phyloP scores from a whole-genome alignment of 805 yeast genomes.

The Ogataea methylovora region DNA sequence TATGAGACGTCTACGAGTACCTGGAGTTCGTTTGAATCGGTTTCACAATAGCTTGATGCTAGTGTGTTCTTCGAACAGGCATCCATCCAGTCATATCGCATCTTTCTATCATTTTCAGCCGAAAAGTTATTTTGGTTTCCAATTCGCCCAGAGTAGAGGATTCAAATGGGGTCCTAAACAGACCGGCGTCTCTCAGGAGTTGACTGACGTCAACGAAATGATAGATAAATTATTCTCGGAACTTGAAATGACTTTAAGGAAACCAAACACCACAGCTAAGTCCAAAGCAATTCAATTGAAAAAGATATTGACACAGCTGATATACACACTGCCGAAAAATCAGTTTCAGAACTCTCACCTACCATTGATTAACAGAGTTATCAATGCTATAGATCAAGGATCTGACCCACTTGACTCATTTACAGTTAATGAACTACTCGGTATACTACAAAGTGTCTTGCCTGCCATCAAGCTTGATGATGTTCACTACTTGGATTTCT shows the following conservation, averaged over 20 bases:
- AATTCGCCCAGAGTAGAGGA: too few relatives aligned
- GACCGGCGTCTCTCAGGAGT: too few relatives aligned
- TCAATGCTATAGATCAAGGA: conserved; percentile 22
- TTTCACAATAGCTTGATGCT: too few relatives aligned
- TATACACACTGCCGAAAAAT: conserved; percentile 11
- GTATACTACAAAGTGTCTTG: conserved; percentile 15
- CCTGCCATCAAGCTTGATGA: too few relatives aligned
- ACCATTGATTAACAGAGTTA: conserved; percentile 20
- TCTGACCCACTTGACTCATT: conserved; percentile 17
- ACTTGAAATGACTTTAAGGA: conserved; percentile 16
- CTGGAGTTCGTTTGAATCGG: too few relatives aligned
- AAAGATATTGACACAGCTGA: conserved; percentile 10
- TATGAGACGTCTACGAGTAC: too few relatives aligned
- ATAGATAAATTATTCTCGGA: conserved; percentile 9
- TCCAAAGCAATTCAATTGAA: conserved; percentile 19
- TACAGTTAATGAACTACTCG: conserved; percentile 14
- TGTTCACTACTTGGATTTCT: too few relatives aligned
- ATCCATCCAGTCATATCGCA: too few relatives aligned
- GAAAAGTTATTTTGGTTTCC: too few relatives aligned
- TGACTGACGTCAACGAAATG: conserved; percentile 7
- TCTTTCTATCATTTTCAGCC: too few relatives aligned
- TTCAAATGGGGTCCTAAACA: too few relatives aligned
- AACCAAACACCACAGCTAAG: conserved; percentile 18
- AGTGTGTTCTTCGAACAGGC: too few relatives aligned
- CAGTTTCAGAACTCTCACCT: conserved; percentile 18